A percentile compares a stretch with the other conserved stretches of the same genome.
Conservation (phyloP, 495 filamentous ascomycete genomes). For the Clavariopsis aquatica region DNA sequence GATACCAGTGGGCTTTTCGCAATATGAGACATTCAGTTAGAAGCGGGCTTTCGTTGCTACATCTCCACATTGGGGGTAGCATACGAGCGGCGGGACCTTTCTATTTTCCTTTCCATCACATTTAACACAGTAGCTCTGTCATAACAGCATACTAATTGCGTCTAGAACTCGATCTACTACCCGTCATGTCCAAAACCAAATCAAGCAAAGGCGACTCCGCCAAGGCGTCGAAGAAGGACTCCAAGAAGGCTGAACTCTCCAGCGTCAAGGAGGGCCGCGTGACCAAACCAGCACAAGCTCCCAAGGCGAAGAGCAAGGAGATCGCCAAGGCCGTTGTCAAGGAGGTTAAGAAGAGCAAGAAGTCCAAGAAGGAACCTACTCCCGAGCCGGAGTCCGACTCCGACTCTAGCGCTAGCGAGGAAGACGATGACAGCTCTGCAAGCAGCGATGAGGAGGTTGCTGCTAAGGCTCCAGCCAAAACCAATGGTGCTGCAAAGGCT, state of each 20-base stretch:
- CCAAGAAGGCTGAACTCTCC: constrained; percentile 21
- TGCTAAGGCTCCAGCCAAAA: constrained; percentile 39
- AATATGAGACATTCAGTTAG: constrained; percentile 36
- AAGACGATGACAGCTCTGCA: constrained; percentile 38
- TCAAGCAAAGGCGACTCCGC: constrained; percentile 26
- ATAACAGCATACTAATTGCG: constrained; percentile 24
- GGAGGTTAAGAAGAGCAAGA: constrained; percentile 51
- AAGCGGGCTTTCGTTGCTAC: constrained; percentile 24
- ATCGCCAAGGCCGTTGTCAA: constrained; percentile 46
- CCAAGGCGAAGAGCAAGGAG: constrained; percentile 48
- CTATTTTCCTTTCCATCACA: constrained; percentile 6
- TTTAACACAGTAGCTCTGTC: background rate
- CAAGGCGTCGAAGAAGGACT: constrained; percentile 33
- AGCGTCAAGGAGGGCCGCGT: constrained; percentile 53
- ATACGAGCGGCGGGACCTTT: constrained; percentile 9
- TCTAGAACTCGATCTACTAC: constrained; percentile 19
- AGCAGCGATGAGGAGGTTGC: constrained; percentile 36
- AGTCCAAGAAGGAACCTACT: constrained; percentile 55
- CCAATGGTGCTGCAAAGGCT: constrained; percentile 41
- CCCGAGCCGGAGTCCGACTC: constrained; percentile 46
- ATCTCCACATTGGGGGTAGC: constrained; percentile 6
- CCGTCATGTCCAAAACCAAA: constrained; percentile 36
- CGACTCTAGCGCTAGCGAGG: constrained; percentile 43
- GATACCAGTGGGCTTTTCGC: constrained; percentile 40
- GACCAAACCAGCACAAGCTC: constrained; percentile 47